phyloP scores from a whole-genome alignment of 345 rosid species.

The Boechera divaricarpa region DNA sequence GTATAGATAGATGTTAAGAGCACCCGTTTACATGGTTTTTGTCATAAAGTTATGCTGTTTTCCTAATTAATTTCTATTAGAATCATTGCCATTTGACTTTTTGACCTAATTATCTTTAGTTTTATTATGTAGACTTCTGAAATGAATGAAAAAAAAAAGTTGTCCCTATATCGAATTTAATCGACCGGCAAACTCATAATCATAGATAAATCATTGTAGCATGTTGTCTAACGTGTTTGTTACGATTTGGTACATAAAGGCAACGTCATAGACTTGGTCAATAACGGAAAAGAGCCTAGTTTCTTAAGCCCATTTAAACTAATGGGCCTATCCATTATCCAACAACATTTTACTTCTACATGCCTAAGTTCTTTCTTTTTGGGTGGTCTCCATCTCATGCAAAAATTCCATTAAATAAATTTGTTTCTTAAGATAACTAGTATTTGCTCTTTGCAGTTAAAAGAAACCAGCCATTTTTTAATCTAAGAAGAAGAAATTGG shows the following conservation, averaged over 20 bases:
- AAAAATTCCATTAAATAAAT: not conserved
- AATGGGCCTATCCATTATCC: slow-evolving; percentile 3
- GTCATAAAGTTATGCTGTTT: not conserved
- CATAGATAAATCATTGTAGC: not conserved
- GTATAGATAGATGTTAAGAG: too few species aligned
- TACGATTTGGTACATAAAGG: not conserved
- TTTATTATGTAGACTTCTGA: not conserved
- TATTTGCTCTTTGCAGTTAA: not conserved
- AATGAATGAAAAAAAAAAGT: not conserved
- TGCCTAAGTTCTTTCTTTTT: not conserved
- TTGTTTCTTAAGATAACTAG: not conserved
- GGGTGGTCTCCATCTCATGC: not conserved
- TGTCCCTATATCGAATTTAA: not conserved
- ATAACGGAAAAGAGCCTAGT: not conserved
- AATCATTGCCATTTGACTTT: not conserved
- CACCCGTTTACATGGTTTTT: too few species aligned
- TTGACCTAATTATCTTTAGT: not conserved
- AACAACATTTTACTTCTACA: not conserved
- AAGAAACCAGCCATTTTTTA: not conserved
- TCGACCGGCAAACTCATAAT: not conserved
- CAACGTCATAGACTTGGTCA: slow-evolving; percentile 12
- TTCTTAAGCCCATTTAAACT: slow-evolving; percentile 17
- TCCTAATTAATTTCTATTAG: not conserved
- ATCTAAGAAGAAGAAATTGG: not conserved
- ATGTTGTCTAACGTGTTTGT: slow-evolving; percentile 4